Conservation (phyloP, 352 stramenopile genomes). For the Phytophthora rubi region DNA sequence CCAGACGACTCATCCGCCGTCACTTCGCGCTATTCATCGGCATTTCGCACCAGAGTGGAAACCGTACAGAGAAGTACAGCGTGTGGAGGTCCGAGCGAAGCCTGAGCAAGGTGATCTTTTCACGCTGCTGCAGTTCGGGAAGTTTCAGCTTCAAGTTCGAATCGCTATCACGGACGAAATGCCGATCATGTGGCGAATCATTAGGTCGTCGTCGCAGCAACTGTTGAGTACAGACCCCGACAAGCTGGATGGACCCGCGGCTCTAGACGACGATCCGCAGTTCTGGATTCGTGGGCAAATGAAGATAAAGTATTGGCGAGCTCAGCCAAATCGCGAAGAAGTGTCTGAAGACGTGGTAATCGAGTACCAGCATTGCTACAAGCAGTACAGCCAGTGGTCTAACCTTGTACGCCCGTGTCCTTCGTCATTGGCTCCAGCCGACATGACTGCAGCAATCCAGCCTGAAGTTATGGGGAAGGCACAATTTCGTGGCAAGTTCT, state of each 20-base stretch:
- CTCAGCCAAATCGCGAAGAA: conserved; percentile 11
- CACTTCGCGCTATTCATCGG: conserved; percentile 52
- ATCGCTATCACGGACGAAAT: conserved; percentile 39
- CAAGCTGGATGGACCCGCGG: conserved; percentile 2
- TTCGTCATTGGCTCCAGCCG: conserved; percentile 16
- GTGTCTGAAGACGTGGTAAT: conserved; percentile 35
- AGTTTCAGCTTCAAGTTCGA: conserved; percentile 55
- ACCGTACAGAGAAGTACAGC: conserved; percentile 33
- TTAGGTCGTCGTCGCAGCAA: conserved; percentile 34
- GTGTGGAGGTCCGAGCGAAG: conserved; percentile 27
- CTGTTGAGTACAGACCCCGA: conserved; percentile 22
- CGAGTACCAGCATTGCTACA: conserved; percentile 43
- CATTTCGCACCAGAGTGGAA: conserved; percentile 54
- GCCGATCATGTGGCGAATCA: conserved; percentile 60
- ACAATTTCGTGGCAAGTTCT: conserved; percentile 39
- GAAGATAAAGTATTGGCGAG: conserved; percentile 43
- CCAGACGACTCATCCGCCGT: conserved; percentile 32
- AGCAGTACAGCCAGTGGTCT: conserved; percentile 41
- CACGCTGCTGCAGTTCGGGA: conserved; percentile 41
- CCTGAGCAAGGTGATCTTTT: conserved; percentile 26
- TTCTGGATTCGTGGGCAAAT: conserved; percentile 51
- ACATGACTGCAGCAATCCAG: conserved; percentile 15
- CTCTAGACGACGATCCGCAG: conserved; percentile 29
- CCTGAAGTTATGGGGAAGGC: conserved; percentile 27
- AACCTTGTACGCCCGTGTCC: conserved; percentile 32